Conservation (phyloP, 176 grass and related monocot genomes). For the Calamus simplicifolius region DNA sequence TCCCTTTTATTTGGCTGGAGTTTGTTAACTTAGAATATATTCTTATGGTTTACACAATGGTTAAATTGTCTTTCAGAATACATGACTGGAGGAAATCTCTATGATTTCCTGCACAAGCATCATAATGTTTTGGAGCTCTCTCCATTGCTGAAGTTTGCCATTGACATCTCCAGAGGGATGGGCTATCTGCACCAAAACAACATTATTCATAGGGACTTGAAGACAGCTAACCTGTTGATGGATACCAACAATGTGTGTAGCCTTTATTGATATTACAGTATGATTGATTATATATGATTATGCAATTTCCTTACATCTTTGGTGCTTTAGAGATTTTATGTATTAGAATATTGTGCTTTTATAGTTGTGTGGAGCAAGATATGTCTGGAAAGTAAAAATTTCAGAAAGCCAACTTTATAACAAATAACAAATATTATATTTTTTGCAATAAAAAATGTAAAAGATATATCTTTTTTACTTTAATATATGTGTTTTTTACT, state of each 20-base stretch:
- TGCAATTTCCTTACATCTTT: neutral
- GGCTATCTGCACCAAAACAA: conserved; percentile 85
- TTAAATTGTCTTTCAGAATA: conserved; percentile 40
- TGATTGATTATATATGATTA: too few relatives aligned
- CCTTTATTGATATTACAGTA: neutral
- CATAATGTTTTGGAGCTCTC: conserved; percentile 57
- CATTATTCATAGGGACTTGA: conserved; percentile 92
- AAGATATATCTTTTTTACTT: too few relatives aligned
- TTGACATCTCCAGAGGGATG: conserved; percentile 86
- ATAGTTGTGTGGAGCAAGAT: too few relatives aligned
- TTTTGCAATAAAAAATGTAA: too few relatives aligned
- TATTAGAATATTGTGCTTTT: too few relatives aligned
- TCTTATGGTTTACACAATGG: neutral
- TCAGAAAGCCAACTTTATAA: too few relatives aligned
- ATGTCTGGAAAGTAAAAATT: too few relatives aligned
- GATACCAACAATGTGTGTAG: conserved; percentile 48
- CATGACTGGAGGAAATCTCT: conserved; percentile 79
- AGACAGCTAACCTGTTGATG: conserved; percentile 86
- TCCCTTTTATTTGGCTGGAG: neutral
- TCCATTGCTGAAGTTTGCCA: conserved; percentile 60
- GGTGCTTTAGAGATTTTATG: neutral
- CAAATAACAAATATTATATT: too few relatives aligned
- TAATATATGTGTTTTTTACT: too few relatives aligned
- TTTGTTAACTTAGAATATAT: neutral
- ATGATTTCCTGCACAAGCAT: conserved; percentile 79